These are phyloP conservation scores for Phaeodactylum tricornutum DNA, from an alignment of 108 stramenopile species.

Conservation along the genomic window DNA sequence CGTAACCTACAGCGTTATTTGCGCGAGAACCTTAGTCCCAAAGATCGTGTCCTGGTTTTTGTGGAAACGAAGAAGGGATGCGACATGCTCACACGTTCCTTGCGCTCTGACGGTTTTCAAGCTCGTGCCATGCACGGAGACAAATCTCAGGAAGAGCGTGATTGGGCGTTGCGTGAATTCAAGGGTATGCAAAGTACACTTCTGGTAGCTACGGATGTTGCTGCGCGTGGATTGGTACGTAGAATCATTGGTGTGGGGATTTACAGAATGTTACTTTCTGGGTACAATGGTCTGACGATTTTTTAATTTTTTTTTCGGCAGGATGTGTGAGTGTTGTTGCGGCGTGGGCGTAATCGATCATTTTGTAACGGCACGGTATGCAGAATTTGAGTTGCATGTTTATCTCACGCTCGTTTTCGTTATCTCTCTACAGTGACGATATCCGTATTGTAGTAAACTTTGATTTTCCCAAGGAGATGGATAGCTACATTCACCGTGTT, in stretches of 20 bases:
- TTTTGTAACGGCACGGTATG: too few species aligned
- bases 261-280: constrained; percentile 41
- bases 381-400: too few species aligned
- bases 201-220: constrained; percentile 98
- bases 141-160: constrained; percentile 97
- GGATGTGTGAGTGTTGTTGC: too few species aligned
- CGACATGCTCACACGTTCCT: constrained; percentile 86
- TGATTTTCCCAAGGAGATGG: constrained; percentile 84
- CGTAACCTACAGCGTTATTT: constrained; percentile 63
- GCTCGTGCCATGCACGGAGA: constrained; percentile 96
- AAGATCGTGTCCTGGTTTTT: constrained; percentile 91
- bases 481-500: constrained; percentile 85
- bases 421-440: constrained; percentile 47
- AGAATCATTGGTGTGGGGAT: too few species aligned
- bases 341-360: too few species aligned
- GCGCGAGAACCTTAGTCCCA: constrained; percentile 64
- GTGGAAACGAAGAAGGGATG: constrained; percentile 97
- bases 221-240: constrained; percentile 97
- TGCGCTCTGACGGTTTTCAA: constrained; percentile 86
- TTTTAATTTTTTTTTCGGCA: neutral
- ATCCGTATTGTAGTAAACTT: constrained; percentile 93
- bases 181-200: constrained; percentile 74
- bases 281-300: neutral
- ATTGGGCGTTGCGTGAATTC: constrained; percentile 94
- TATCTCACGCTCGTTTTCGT: too few species aligned